Evolutionary conservation across 148 eudicot species (phyloP).

Genomic region (Chenopodium suecicum): DNA sequence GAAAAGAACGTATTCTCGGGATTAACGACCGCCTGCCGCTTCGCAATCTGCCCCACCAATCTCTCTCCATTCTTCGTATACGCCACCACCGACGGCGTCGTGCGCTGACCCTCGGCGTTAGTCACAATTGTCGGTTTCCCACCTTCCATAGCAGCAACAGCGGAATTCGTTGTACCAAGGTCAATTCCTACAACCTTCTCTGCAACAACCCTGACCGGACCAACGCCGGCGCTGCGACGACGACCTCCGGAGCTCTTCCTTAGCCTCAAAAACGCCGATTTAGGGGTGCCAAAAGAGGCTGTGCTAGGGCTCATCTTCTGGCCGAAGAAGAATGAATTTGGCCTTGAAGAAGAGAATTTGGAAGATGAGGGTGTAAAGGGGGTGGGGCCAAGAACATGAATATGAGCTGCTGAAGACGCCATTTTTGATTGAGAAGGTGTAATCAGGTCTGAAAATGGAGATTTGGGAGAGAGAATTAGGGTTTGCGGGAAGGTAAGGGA

Average conservation of each 20-base stretch:
- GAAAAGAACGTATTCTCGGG: conserved; percentile 87
- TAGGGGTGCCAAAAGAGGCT: conserved; percentile 28
- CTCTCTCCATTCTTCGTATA: conserved; percentile 84
- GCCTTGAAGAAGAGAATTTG: conserved; percentile 13
- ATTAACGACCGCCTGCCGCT: conserved; percentile 92
- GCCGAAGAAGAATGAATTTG: conserved; percentile 43
- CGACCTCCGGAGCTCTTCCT: conserved; percentile 19
- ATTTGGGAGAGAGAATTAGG: conserved; percentile 14
- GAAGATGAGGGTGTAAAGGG: conserved; percentile 22
- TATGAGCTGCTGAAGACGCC: conserved; percentile 56
- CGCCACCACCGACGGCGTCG: conserved; percentile 96
- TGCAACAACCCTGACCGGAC: conserved; percentile 47
- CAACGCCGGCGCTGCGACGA: not conserved
- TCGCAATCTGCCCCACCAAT: conserved; percentile 89
- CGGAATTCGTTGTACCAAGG: conserved; percentile 91
- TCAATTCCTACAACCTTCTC: conserved; percentile 98
- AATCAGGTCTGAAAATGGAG: not conserved
- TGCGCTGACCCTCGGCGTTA: conserved; percentile 88
- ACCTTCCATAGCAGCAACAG: conserved; percentile 97
- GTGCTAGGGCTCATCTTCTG: conserved; percentile 17
- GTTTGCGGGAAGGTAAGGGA: conserved; percentile 4
- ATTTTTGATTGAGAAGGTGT: conserved; percentile 14
- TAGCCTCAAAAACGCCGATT: conserved; percentile 33
- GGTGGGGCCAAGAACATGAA: conserved; percentile 35
- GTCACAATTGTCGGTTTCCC: conserved; percentile 94